Conservation (phyloP, 306 rosid species). For the Mimosa pudica region DNA sequence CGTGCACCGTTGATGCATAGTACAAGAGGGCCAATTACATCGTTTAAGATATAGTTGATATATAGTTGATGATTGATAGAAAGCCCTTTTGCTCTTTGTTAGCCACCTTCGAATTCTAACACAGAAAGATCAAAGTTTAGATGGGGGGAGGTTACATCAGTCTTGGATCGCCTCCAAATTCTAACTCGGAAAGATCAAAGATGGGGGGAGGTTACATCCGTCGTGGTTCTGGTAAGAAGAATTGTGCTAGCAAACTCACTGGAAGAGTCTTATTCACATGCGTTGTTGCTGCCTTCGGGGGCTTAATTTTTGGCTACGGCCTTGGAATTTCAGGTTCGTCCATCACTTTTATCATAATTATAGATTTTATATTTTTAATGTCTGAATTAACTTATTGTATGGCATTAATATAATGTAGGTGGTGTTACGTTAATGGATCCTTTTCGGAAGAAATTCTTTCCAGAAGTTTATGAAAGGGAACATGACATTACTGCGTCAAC, state of each 20-base stretch:
- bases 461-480: neutral
- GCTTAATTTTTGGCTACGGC: neutral
- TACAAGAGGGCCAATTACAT: too few relatives aligned
- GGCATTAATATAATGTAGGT: neutral
- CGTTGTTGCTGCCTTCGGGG: neutral
- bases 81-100: too few relatives aligned
- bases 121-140: too few relatives aligned
- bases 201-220: neutral
- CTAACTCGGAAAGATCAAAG: too few relatives aligned
- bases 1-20: too few relatives aligned
- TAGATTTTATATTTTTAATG: too few relatives aligned
- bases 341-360: too few relatives aligned
- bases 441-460: neutral
- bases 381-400: neutral
- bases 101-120: too few relatives aligned
- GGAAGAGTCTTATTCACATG: neutral
- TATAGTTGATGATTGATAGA: too few relatives aligned
- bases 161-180: too few relatives aligned
- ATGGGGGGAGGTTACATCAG: too few relatives aligned
- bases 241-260: neutral
- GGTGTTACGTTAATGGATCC: neutral
- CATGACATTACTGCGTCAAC: neutral
- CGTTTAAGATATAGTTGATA: too few relatives aligned
- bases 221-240: neutral
- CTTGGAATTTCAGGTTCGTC: neutral